Conservation (phyloP, 2,329 filamentous ascomycete species). For the Colletotrichum sp. region DNA sequence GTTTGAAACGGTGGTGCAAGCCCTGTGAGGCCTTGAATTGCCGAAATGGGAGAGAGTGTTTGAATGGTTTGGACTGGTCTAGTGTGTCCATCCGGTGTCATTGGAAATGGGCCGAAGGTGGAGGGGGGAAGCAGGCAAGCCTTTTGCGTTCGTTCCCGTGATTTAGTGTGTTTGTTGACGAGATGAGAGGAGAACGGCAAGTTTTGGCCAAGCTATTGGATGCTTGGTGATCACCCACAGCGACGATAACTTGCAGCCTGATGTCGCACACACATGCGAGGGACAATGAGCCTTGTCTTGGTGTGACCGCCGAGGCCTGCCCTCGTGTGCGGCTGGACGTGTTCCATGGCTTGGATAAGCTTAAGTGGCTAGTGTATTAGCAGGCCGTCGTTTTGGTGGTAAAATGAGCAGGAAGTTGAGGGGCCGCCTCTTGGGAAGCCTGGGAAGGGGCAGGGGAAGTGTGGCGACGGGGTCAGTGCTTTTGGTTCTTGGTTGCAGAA, state of each 20-base stretch:
- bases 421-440: neutral
- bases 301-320: neutral
- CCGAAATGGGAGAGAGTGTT: neutral
- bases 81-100: conserved; percentile 6
- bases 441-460: neutral
- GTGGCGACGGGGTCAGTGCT: neutral
- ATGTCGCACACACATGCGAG: neutral
- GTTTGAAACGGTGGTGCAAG: conserved; percentile 10
- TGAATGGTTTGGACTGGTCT: neutral
- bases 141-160: neutral
- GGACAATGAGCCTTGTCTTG: neutral
- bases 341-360: conserved; percentile 8
- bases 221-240: neutral
- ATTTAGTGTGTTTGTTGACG: neutral
- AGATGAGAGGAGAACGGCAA: neutral
- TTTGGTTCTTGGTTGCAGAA: neutral
- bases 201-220: conserved; percentile 4
- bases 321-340: neutral
- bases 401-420: neutral
- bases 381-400: neutral
- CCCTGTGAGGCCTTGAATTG: conserved; percentile 12
- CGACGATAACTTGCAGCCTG: neutral
- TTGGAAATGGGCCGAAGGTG: neutral
- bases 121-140: neutral
- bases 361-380: conserved; percentile 16